A percentile compares a stretch with the other conserved stretches of the same genome.
Conservation (phyloP, 176 grass and related monocot species). For the Bonia amplexicaulis region DNA sequence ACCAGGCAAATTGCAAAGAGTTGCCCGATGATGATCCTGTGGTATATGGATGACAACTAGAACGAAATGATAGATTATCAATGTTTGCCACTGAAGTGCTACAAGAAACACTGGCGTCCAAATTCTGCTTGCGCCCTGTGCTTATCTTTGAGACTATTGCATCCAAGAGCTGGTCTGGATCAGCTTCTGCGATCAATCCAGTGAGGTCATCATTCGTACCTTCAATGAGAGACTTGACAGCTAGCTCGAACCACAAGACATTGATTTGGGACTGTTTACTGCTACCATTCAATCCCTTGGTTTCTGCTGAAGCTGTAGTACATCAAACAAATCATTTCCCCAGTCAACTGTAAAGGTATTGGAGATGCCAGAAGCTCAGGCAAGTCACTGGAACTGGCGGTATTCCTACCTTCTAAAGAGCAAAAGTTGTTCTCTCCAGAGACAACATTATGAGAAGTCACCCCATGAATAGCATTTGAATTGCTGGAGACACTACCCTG, state of each 20-base stretch:
- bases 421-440: background rate
- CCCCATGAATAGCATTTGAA: conserved; percentile 3
- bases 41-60: background rate
- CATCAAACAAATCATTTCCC: conserved; percentile 47
- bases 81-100: conserved; percentile 10
- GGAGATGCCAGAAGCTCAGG: background rate
- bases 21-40: conserved; percentile 1
- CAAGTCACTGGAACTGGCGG: background rate
- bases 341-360: background rate
- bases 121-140: conserved; percentile 19
- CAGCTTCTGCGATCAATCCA: conserved; percentile 42
- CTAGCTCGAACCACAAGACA: background rate
- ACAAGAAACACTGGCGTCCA: conserved; percentile 24
- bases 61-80: conserved; percentile 1
- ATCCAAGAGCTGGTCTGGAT: conserved; percentile 56
- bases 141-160: conserved; percentile 54
- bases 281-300: conserved; percentile 21
- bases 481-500: background rate
- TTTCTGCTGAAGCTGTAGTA: conserved; percentile 34
- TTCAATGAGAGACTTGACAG: conserved; percentile 20
- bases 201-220: conserved; percentile 29
- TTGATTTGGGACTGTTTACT: background rate
- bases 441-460: conserved; percentile 1
- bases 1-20: background rate
- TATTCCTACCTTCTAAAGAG: background rate